A percentile compares a stretch with the other conserved stretches of the same genome.
Evolutionary conservation across 2,329 filamentous ascomycete genomes (phyloP).

Genomic region (Ophiosphaerella narmari): DNA sequence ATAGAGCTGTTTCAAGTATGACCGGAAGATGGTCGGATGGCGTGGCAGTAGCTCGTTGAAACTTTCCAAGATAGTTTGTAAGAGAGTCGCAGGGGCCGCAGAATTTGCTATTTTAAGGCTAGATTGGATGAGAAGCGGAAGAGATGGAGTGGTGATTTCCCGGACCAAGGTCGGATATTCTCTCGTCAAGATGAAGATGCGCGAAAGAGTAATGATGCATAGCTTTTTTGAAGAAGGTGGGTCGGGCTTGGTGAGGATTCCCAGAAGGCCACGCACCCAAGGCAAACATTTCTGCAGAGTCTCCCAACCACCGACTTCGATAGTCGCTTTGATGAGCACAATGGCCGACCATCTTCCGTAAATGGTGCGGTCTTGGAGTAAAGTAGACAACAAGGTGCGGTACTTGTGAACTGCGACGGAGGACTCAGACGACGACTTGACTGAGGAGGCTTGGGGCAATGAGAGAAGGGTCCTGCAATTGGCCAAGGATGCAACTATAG

Average conservation of each 20-base stretch:
- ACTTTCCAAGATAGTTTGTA: constrained; percentile 72
- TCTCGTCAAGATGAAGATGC: constrained; percentile 82
- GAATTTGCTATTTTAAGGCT: constrained; percentile 65
- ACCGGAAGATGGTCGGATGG: constrained; percentile 82
- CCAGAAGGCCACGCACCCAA: constrained; percentile 79
- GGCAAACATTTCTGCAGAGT: constrained; percentile 71
- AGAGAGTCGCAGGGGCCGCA: constrained; percentile 47
- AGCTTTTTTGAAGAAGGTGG: constrained; percentile 75
- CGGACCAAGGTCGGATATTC: constrained; percentile 81
- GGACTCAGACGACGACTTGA: constrained; percentile 67
- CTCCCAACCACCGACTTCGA: constrained; percentile 86
- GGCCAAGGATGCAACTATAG: constrained; percentile 63
- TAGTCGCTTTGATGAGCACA: constrained; percentile 75
- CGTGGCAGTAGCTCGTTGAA: constrained; percentile 74
- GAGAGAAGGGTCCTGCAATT: constrained; percentile 66
- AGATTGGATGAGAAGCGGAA: constrained; percentile 74
- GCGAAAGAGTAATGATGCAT: constrained; percentile 74
- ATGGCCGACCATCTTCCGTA: constrained; percentile 79
- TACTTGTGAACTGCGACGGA: constrained; percentile 78
- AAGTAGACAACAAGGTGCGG: constrained; percentile 74
- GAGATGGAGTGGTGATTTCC: constrained; percentile 83
- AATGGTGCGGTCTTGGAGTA: constrained; percentile 75
- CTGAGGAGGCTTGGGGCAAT: constrained; percentile 59
- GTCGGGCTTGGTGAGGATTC: constrained; percentile 80
- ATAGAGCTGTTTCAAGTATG: constrained; percentile 71